Evolutionary conservation across 1,139 yeast species (phyloP), one percentile per base, ranked within the genome.

Genomic region (Geotrichum macrosporum): DNA sequence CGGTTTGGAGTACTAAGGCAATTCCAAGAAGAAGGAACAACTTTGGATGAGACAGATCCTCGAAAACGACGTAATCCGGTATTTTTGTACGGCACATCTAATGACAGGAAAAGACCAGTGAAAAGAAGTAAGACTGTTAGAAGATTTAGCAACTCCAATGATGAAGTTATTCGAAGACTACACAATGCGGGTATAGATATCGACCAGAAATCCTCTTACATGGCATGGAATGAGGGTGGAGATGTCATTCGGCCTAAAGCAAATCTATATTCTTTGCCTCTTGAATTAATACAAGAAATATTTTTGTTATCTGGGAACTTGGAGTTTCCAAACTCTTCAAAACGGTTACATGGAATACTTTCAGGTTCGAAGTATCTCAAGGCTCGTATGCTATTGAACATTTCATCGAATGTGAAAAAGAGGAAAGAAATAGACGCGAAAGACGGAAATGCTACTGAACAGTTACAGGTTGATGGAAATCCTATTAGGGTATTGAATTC

Each of bases 401-500:
- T 45, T 29, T 26, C 44, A 13, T 29, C 44, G 9, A 12, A 15
- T 2, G 38, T 39, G 30, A 13, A 12, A 6, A 31, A 40, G 20
- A 40, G 18, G 13, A 3, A 27, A 10, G 3, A 22, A 33, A 34
- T 8, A 10, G 31, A 22, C 4, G 9, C 34, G 13, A 13, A n/a
- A 12, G 39, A 33, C 12, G 32, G 30, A 15, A 32, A 37, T 2
- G 24, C 10, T 9, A 33, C 13, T 12, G 27, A 30, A 9, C 40
- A 41, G 19, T 41, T 37, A 4, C 18, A 40, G 5, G 39, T 30
- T 9, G 22, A 13, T 35, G 32, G 13, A 20, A 26, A 27, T 21
- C 48, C 22, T 18, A 27, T 46, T 10, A n/a, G 40, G n/a, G 49
- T 46, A 15, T 5, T 46, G 5, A 46, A 46, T 18, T 41, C 49